Conservation (phyloP, 2,329 filamentous ascomycete genomes). For the Boeremia lycopersici region DNA sequence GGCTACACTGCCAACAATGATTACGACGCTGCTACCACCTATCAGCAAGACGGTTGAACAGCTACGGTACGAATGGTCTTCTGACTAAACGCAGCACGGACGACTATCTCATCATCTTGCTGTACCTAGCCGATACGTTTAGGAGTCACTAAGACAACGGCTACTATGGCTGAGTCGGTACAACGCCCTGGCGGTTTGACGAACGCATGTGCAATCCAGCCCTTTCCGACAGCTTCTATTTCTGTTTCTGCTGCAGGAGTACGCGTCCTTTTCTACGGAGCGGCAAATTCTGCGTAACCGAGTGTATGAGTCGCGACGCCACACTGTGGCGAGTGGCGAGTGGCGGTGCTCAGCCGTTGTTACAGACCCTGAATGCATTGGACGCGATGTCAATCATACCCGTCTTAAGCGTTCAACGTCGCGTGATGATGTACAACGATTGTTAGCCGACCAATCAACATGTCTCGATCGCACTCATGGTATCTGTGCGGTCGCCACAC, state of each 20-base stretch:
- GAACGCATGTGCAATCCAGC: slow-evolving; percentile 17
- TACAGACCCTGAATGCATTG: slow-evolving; percentile 15
- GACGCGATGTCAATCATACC: slow-evolving; percentile 24
- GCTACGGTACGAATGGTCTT: background rate
- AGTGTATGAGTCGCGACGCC: slow-evolving; percentile 5
- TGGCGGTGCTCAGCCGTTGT: slow-evolving; percentile 5
- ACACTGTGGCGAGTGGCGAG: slow-evolving; percentile 4
- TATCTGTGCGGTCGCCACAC: slow-evolving; percentile 36
- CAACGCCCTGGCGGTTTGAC: slow-evolving; percentile 1
- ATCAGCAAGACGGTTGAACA: background rate
- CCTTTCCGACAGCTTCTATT: slow-evolving; percentile 7
- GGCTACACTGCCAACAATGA: background rate
- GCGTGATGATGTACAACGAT: slow-evolving; percentile 21
- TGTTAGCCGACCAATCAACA: slow-evolving; percentile 24
- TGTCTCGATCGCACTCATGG: slow-evolving; percentile 19
- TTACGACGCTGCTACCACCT: background rate
- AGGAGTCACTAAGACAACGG: slow-evolving; percentile 2
- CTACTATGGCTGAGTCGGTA: slow-evolving; percentile 7
- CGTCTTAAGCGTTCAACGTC: slow-evolving; percentile 21
- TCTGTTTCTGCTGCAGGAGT: slow-evolving; percentile 20
- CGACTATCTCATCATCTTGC: slow-evolving; percentile 1
- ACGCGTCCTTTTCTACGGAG: slow-evolving; percentile 26
- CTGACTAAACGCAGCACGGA: slow-evolving; percentile 1
- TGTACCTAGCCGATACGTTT: slow-evolving; percentile 6
- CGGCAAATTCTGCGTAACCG: slow-evolving; percentile 7